These are phyloP conservation scores for Naganishia kalamii DNA, from an alignment of 768 basidiomycete species.

Conservation along the genomic window DNA sequence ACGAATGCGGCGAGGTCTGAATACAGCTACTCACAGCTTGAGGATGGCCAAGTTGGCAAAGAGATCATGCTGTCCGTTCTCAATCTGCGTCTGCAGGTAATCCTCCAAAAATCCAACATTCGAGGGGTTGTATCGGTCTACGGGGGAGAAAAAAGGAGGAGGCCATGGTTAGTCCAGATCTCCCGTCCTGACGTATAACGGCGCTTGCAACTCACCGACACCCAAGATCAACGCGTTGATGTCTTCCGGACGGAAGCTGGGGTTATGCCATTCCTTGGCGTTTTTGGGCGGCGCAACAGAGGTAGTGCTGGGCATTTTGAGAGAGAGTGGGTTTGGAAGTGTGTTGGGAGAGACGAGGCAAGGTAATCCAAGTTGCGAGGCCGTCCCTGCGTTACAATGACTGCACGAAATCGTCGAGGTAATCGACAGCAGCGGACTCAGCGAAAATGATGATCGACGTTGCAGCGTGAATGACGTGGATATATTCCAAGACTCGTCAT, in stretches of 20 bases:
- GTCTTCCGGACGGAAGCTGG: slow-evolving; percentile 70
- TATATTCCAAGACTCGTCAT: too few species aligned
- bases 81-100: slow-evolving; percentile 90
- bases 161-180: neutral
- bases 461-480: neutral
- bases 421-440: neutral
- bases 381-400: too few species aligned
- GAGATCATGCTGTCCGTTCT: slow-evolving; percentile 84
- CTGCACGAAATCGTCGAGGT: too few species aligned
- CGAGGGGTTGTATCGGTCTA: slow-evolving; percentile 94
- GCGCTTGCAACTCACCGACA: slow-evolving; percentile 36
- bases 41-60: slow-evolving; percentile 90
- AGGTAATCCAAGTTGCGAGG: too few species aligned
- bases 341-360: too few species aligned
- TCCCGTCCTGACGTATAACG: neutral
- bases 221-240: slow-evolving; percentile 67
- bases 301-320: slow-evolving; percentile 25
- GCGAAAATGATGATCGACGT: neutral
- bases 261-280: slow-evolving; percentile 48
- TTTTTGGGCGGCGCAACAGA: slow-evolving; percentile 34
- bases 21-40: slow-evolving; percentile 60
- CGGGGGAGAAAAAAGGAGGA: neutral
- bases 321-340: too few species aligned
- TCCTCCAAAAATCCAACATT: slow-evolving; percentile 91
- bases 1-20: neutral